A percentile compares a stretch with the other conserved stretches of the same genome.
These are phyloP conservation scores for Grosmannia huntii DNA, from an alignment of 2,329 filamentous ascomycete species.

Conservation along the genomic window DNA sequence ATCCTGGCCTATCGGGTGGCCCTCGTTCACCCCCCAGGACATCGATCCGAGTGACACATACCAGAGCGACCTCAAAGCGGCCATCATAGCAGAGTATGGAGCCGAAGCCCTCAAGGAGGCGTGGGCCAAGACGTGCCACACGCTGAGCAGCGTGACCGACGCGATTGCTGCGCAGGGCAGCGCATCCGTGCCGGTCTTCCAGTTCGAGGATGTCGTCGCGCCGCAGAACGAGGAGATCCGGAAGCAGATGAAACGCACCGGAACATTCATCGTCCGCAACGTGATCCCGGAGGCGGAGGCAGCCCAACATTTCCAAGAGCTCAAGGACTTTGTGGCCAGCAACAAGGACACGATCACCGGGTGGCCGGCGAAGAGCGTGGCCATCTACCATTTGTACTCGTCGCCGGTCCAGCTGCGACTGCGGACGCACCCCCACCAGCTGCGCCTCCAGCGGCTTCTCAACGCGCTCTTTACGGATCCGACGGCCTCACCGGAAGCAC, in stretches of 20 bases:
- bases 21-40: neutral
- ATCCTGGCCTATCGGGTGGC: neutral
- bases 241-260: neutral
- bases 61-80: neutral
- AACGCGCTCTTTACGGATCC: slow-evolving; percentile 14
- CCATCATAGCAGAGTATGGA: neutral
- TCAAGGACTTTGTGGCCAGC: neutral
- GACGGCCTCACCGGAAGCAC: neutral
- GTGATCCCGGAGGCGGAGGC: neutral
- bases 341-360: neutral
- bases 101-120: neutral
- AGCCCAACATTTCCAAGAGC: neutral
- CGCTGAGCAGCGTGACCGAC: neutral
- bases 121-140: neutral
- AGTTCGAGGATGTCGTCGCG: neutral
- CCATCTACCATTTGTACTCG: neutral
- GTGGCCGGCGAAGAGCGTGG: neutral
- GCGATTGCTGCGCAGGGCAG: neutral
- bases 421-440: neutral
- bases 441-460: neutral
- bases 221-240: neutral
- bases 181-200: neutral
- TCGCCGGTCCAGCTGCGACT: neutral
- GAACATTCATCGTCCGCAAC: neutral
- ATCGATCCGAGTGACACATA: neutral